Percentiles rank a stretch among this genome's conserved stretches.
Conservation (phyloP, 2,329 filamentous ascomycete species). For the Aspergillus sp. region DNA sequence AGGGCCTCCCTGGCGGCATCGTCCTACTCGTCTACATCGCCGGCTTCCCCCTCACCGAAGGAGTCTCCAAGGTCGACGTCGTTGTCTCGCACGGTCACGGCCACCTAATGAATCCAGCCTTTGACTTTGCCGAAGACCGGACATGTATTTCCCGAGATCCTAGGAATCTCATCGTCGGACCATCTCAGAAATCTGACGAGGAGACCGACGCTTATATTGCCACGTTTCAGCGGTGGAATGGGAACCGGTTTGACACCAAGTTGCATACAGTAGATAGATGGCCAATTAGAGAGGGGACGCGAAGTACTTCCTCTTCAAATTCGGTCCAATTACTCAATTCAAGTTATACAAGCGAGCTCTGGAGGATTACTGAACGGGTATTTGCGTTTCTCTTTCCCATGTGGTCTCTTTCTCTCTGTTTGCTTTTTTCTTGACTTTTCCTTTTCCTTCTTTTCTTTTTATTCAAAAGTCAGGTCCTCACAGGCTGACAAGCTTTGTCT, state of each 20-base stretch:
- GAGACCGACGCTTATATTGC: conserved; percentile 1
- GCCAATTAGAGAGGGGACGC: too few species aligned
- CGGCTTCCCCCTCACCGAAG: conserved; percentile 1
- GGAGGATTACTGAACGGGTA: too few species aligned
- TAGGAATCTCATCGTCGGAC: neutral
- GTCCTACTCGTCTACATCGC: neutral
- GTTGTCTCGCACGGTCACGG: neutral
- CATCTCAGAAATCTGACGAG: neutral
- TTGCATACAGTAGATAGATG: neutral
- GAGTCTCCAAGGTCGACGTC: conserved; percentile 2
- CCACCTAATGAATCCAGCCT: conserved; percentile 1
- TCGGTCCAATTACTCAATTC: too few species aligned
- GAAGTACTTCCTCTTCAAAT: too few species aligned
- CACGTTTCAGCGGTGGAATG: conserved; percentile 7
- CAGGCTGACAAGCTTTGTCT: too few species aligned
- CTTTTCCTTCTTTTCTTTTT: too few species aligned
- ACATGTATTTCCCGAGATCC: conserved; percentile 1
- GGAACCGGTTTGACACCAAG: conserved; percentile 3
- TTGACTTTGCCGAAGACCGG: conserved; percentile 5
- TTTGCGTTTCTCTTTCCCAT: too few species aligned
- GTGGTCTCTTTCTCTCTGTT: too few species aligned
- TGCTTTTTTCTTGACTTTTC: too few species aligned
- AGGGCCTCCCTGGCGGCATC: neutral
- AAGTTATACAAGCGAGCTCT: too few species aligned
- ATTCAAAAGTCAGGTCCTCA: too few species aligned